Conservation (phyloP, 2,329 filamentous ascomycete species). For the Pseudogymnoascus sp. region DNA sequence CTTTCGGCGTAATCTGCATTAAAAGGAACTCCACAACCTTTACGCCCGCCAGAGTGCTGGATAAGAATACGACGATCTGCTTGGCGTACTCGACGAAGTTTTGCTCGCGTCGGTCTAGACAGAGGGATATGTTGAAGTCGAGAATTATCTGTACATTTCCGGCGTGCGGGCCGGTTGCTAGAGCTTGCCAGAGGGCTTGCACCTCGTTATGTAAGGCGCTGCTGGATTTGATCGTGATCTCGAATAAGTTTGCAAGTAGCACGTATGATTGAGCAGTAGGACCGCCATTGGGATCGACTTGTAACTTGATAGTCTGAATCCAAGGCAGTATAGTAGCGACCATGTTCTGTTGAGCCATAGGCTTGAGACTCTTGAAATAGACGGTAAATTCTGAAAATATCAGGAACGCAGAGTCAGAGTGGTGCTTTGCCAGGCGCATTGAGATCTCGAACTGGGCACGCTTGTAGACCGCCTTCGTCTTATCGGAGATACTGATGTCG, state of each 20-base stretch:
- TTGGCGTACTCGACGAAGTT: conserved; percentile 98
- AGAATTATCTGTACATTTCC: conserved; percentile 92
- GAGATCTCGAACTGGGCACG: conserved; percentile 96
- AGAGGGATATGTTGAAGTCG: conserved; percentile 93
- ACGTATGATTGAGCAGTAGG: conserved; percentile 92
- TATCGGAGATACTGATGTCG: conserved; percentile 96
- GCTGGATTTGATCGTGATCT: conserved; percentile 91
- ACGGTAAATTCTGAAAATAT: conserved; percentile 94
- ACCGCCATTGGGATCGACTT: conserved; percentile 83
- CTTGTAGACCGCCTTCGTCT: conserved; percentile 97
- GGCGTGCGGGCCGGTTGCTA: conserved; percentile 85
- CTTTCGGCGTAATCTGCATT: conserved; percentile 83
- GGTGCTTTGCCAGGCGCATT: conserved; percentile 78
- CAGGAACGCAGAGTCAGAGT: conserved; percentile 82
- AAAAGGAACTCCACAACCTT: conserved; percentile 93
- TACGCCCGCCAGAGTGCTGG: conserved; percentile 74
- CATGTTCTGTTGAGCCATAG: conserved; percentile 83
- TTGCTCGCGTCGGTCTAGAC: conserved; percentile 87
- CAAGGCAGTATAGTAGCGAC: conserved; percentile 91
- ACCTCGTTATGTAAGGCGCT: conserved; percentile 90
- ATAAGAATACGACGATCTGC: conserved; percentile 94
- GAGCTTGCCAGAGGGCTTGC: conserved; percentile 92
- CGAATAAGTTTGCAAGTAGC: conserved; percentile 85
- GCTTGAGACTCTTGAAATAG: conserved; percentile 82
- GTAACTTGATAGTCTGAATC: conserved; percentile 90